Evolutionary conservation across 2,329 filamentous ascomycete genomes (phyloP).

Genomic region (Fusarium domesticum): DNA sequence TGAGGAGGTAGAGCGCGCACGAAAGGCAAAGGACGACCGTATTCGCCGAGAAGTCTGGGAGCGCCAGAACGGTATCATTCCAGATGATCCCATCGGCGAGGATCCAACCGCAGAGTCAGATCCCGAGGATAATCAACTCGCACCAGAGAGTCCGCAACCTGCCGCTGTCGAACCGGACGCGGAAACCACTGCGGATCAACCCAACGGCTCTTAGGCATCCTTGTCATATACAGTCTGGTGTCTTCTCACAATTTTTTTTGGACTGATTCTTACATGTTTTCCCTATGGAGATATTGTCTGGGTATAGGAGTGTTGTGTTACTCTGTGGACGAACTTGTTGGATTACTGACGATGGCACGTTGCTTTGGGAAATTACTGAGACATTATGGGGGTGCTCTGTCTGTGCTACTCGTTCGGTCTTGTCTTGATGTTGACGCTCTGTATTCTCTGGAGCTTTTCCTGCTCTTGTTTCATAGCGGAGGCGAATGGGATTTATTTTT

Average conservation of each 20-base stretch:
- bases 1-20: slow-evolving; percentile 84
- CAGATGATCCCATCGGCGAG: slow-evolving; percentile 43
- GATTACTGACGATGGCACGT: slow-evolving; percentile 10
- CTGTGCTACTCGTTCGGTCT: slow-evolving; percentile 5
- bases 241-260: slow-evolving; percentile 2
- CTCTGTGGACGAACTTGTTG: slow-evolving; percentile 17
- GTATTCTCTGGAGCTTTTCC: no score
- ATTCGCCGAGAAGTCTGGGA: slow-evolving; percentile 79
- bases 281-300: slow-evolving; percentile 23
- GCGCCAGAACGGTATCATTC: slow-evolving; percentile 56
- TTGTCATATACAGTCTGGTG: no score
- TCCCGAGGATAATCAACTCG: slow-evolving; percentile 5
- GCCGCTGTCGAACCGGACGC: not conserved
- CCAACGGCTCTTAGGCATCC: slow-evolving; percentile 20
- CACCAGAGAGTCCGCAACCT: slow-evolving; percentile 12
- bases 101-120: slow-evolving; percentile 25
- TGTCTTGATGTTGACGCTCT: slow-evolving; percentile 16
- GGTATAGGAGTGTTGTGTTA: slow-evolving; percentile 5
- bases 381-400: no score
- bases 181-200: slow-evolving; percentile 7
- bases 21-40: slow-evolving; percentile 81
- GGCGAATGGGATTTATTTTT: slow-evolving; percentile 31
- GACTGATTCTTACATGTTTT: slow-evolving; percentile 5
- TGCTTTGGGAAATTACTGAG: no score
- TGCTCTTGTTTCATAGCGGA: slow-evolving; percentile 32